phyloP scores from a whole-genome alignment of 495 filamentous ascomycete species.

The Friedmanniomyces endolithicus region DNA sequence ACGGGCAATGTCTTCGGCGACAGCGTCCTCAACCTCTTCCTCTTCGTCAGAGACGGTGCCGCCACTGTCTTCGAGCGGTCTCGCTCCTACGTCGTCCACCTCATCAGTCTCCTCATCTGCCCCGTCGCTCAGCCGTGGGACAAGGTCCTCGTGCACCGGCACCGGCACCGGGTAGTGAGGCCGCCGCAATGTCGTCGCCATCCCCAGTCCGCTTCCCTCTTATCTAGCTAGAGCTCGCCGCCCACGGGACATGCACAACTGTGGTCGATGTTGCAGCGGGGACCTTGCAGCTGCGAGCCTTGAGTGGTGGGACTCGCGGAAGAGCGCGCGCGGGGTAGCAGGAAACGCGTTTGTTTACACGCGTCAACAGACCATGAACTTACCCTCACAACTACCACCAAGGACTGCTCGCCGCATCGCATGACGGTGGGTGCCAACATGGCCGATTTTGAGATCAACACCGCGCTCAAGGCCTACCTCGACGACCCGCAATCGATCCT shows the following conservation, averaged over 20 bases:
- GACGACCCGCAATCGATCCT: constrained; percentile 72
- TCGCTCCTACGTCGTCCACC: constrained; percentile 32
- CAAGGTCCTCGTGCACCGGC: constrained; percentile 27
- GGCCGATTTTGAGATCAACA: constrained; percentile 79
- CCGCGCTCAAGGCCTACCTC: constrained; percentile 88
- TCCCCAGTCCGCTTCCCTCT: background rate
- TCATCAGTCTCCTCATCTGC: constrained; percentile 28
- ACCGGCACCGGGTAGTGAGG: constrained; percentile 2
- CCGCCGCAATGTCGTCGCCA: constrained; percentile 13
- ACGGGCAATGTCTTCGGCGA: constrained; percentile 74
- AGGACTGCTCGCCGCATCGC: background rate
- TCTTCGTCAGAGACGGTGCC: constrained; percentile 41
- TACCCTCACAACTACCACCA: too few species aligned
- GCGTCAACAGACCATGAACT: background rate
- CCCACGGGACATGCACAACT: background rate
- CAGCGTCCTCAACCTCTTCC: constrained; percentile 54
- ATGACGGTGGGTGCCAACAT: constrained; percentile 3
- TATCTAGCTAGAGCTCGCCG: too few species aligned
- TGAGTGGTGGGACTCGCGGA: background rate
- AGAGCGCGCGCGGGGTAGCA: background rate
- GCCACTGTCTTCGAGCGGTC: constrained; percentile 31
- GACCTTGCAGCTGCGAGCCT: constrained; percentile 15
- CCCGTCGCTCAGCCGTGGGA: constrained; percentile 32
- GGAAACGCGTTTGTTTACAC: background rate
- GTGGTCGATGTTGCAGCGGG: constrained; percentile 1